Conservation (phyloP, 352 stramenopile species). For the Blastocystis sp. region DNA sequence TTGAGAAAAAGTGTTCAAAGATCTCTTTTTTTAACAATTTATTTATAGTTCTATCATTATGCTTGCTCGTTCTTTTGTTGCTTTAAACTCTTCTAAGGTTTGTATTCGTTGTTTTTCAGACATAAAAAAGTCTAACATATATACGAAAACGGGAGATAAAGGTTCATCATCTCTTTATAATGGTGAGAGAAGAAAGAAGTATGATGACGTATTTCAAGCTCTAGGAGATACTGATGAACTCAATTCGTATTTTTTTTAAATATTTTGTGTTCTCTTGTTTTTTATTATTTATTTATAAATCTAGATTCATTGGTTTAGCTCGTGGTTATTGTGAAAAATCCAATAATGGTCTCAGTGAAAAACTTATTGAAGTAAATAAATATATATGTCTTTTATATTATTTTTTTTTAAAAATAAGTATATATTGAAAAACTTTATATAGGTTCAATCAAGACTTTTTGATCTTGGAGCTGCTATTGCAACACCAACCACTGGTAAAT, state of each 20-base stretch:
- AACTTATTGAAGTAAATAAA: slow-evolving; percentile 18
- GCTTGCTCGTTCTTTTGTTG: too few relatives aligned
- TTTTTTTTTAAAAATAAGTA: too few relatives aligned
- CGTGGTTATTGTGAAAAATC: slow-evolving; percentile 22
- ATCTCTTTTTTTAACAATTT: too few relatives aligned
- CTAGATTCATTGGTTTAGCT: slow-evolving; percentile 46
- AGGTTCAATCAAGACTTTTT: slow-evolving; percentile 67
- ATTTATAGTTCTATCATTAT: too few relatives aligned
- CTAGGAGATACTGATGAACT: slow-evolving; percentile 69
- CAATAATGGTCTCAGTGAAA: slow-evolving; percentile 32
- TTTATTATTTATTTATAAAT: too few relatives aligned
- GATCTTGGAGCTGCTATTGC: slow-evolving; percentile 65
- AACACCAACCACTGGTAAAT: slow-evolving; percentile 47
- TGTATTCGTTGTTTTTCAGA: too few relatives aligned
- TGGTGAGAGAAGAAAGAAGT: slow-evolving; percentile 60
- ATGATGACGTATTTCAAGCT: slow-evolving; percentile 62
- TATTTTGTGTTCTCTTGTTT: slow-evolving; percentile 46
- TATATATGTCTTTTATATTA: neutral
- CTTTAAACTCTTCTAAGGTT: too few relatives aligned
- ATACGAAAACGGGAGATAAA: slow-evolving; percentile 72
- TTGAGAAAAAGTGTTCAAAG: too few relatives aligned
- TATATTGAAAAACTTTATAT: slow-evolving; percentile 50
- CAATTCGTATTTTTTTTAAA: slow-evolving; percentile 46
- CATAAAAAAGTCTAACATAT: slow-evolving; percentile 47
- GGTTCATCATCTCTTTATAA: slow-evolving; percentile 69